Evolutionary conservation across 805 yeast species (phyloP).

Genomic region (Candida morakotiae): DNA sequence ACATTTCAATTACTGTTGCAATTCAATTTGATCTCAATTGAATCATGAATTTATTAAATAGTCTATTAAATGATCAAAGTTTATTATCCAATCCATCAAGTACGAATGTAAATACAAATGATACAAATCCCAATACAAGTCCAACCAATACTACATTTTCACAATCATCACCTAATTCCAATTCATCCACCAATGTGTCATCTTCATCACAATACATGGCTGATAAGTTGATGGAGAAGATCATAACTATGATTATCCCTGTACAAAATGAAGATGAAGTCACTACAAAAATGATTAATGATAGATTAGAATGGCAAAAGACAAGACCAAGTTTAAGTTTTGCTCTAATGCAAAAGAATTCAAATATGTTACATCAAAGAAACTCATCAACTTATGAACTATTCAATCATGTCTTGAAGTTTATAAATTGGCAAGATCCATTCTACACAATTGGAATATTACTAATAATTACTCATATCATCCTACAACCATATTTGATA

Average conservation of each 20-base stretch:
- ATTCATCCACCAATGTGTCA: not conserved
- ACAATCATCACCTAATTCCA: not conserved
- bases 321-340: conserved; percentile 67
- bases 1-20: not conserved
- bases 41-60: not conserved
- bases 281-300: conserved; percentile 38
- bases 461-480: conserved; percentile 44
- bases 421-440: conserved; percentile 65
- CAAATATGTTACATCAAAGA: conserved; percentile 59
- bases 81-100: not conserved
- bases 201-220: conserved; percentile 30
- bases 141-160: not conserved
- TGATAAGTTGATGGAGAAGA: conserved; percentile 69
- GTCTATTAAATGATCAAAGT: not conserved
- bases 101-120: no score
- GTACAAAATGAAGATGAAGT: conserved; percentile 43
- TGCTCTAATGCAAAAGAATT: conserved; percentile 64
- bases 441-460: conserved; percentile 57
- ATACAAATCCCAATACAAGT: no score
- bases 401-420: conserved; percentile 51
- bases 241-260: conserved; percentile 70
- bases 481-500: conserved; percentile 59
- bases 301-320: conserved; percentile 57
- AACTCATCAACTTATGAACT: conserved; percentile 57
- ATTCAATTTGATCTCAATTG: not conserved